These are phyloP conservation scores for Lenzites betulinus DNA, from an alignment of 768 basidiomycete genomes.

Conservation along the genomic window DNA sequence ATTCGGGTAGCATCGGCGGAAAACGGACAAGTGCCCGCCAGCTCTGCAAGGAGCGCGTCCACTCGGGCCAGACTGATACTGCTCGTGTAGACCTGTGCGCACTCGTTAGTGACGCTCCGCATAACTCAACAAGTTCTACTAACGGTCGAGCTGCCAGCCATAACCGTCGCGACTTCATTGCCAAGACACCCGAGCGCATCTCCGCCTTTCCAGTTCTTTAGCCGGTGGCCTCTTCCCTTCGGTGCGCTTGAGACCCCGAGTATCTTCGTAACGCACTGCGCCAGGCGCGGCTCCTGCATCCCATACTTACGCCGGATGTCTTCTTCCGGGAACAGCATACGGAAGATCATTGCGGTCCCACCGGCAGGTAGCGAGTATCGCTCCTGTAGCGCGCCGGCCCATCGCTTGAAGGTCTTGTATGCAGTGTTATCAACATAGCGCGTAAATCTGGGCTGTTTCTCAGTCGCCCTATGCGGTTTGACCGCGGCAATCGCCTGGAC, in stretches of 20 bases:
- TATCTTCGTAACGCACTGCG: slow-evolving; percentile 51
- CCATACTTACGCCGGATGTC: slow-evolving; percentile 71
- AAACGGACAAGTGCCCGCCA: slow-evolving; percentile 67
- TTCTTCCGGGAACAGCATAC: slow-evolving; percentile 84
- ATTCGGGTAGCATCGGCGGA: slow-evolving; percentile 51
- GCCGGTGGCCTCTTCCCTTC: slow-evolving; percentile 28
- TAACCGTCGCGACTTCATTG: slow-evolving; percentile 52
- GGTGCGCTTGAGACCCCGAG: slow-evolving; percentile 31
- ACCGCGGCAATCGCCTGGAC: slow-evolving; percentile 15
- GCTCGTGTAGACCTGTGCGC: slow-evolving; percentile 10
- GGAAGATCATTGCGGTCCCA: slow-evolving; percentile 63
- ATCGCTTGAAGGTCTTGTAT: slow-evolving; percentile 23
- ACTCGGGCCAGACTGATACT: slow-evolving; percentile 50
- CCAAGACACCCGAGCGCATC: slow-evolving; percentile 70
- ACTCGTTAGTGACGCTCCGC: background rate
- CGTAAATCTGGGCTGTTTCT: slow-evolving; percentile 4
- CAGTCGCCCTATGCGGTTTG: slow-evolving; percentile 14
- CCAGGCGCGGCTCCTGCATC: slow-evolving; percentile 67
- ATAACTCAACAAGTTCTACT: slow-evolving; percentile 8
- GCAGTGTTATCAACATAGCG: slow-evolving; percentile 7
- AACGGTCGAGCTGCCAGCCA: slow-evolving; percentile 45
- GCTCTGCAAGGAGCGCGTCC: slow-evolving; percentile 69
- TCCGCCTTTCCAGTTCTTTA: slow-evolving; percentile 42
- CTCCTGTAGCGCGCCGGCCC: slow-evolving; percentile 22
- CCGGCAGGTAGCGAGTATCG: slow-evolving; percentile 30